These are phyloP conservation scores for Rhizoclosmatium globosum DNA, from an alignment of 192 early-diverging fungal species.

Conservation along the genomic window DNA sequence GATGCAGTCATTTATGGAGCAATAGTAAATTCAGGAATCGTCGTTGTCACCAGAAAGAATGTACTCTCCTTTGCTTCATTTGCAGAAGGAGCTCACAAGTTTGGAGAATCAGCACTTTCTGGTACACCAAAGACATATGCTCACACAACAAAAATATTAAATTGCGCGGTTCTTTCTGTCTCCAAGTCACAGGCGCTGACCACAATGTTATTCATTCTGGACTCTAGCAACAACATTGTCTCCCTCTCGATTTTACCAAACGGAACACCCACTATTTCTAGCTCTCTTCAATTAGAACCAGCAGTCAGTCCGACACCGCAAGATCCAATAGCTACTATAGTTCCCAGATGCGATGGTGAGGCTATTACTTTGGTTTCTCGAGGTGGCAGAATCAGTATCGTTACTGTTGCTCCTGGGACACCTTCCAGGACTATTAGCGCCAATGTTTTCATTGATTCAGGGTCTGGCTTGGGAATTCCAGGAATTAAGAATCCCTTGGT, in stretches of 20 bases:
- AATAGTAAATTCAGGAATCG: background rate
- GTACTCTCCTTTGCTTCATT: conserved; percentile 4
- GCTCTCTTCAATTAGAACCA: background rate
- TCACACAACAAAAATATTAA: conserved; percentile 6
- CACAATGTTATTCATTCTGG: background rate
- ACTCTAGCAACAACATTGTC: background rate
- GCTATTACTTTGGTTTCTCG: background rate
- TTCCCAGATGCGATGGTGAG: background rate
- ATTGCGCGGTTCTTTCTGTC: background rate
- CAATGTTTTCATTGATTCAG: background rate
- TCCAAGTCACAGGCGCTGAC: background rate
- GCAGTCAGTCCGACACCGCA: background rate
- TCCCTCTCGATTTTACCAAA: background rate
- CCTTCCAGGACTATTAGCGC: background rate
- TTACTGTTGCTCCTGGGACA: background rate
- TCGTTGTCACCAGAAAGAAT: background rate
- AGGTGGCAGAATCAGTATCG: background rate
- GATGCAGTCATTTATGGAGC: conserved; percentile 2
- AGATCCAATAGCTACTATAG: background rate
- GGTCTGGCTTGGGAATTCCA: conserved; percentile 8
- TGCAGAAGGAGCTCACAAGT: background rate
- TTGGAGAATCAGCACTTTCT: background rate
- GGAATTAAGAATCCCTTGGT: conserved; percentile 2
- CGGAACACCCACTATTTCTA: background rate
- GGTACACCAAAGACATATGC: conserved; percentile 13